phyloP scores from a whole-genome alignment of 306 rosid species.

The Prunus fruticosa region DNA sequence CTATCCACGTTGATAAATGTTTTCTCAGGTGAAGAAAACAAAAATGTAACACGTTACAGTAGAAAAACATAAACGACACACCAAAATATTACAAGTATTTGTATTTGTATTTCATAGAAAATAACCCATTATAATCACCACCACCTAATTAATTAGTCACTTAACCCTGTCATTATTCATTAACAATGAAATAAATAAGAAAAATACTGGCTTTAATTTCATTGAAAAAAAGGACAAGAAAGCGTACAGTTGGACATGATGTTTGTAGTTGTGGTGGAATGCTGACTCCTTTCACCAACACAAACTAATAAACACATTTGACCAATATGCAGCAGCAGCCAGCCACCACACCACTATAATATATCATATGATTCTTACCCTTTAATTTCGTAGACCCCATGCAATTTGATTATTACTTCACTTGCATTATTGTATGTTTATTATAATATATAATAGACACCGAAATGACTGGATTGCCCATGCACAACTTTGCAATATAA shows the following conservation, averaged over 20 bases:
- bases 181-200: background rate
- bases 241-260: background rate
- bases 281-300: background rate
- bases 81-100: no score
- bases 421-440: background rate
- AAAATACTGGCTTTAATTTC: background rate
- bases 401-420: background rate
- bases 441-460: background rate
- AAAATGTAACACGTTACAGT: no score
- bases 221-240: background rate
- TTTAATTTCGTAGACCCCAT: background rate
- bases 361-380: background rate
- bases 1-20: no score
- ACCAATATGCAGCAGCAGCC: conserved; percentile 17
- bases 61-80: no score
- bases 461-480: background rate
- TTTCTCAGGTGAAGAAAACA: no score
- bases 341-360: no score
- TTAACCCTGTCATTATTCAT: background rate
- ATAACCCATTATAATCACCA: no score
- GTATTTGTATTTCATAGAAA: no score
- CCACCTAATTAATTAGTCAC: no score
- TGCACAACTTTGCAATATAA: background rate
- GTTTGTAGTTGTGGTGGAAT: background rate
- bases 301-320: conserved; percentile 29